Evolutionary conservation across 2,329 filamentous ascomycete species (phyloP).

Genomic region (Domatiomyces catenatus): DNA sequence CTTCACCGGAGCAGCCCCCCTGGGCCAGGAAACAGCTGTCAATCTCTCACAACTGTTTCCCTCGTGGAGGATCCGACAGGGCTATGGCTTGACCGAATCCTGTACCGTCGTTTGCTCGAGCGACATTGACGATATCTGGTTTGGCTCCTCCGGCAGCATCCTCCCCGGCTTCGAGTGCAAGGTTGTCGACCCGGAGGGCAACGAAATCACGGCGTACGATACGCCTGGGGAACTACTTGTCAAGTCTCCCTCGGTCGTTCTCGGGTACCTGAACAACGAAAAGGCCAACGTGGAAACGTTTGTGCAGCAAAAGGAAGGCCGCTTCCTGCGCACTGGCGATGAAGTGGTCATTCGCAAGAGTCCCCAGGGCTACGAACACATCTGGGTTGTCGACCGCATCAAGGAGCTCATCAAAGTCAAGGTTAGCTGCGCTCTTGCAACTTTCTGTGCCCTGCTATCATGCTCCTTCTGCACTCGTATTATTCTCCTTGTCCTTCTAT

Average conservation of each 20-base stretch:
- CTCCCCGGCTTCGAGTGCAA: constrained; percentile 50
- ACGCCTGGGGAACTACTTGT: constrained; percentile 68
- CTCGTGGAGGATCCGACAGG: constrained; percentile 51
- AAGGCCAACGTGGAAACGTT: constrained; percentile 73
- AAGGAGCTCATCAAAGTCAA: constrained; percentile 69
- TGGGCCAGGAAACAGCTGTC: constrained; percentile 56
- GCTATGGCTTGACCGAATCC: constrained; percentile 68
- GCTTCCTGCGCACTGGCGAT: constrained; percentile 75
- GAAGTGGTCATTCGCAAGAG: constrained; percentile 56
- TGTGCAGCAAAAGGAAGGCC: constrained; percentile 39
- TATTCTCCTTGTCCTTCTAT: no score
- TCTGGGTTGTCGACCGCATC: constrained; percentile 67
- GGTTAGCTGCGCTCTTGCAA: constrained; percentile 34
- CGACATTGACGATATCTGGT: constrained; percentile 43
- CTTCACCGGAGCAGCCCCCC: constrained; percentile 63
- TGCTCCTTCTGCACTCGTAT: no score
- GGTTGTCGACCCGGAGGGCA: constrained; percentile 51
- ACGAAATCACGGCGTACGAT: constrained; percentile 55
- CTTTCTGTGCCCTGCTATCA: background rate
- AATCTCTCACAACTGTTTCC: constrained; percentile 49
- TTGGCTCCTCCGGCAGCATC: constrained; percentile 58
- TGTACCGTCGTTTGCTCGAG: constrained; percentile 52
- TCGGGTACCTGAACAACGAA: constrained; percentile 78
- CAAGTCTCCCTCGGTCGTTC: constrained; percentile 57
- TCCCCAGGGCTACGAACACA: constrained; percentile 56